phyloP scores from a whole-genome alignment of 257 asterid genomes.

The Nicotiana knightiana region DNA sequence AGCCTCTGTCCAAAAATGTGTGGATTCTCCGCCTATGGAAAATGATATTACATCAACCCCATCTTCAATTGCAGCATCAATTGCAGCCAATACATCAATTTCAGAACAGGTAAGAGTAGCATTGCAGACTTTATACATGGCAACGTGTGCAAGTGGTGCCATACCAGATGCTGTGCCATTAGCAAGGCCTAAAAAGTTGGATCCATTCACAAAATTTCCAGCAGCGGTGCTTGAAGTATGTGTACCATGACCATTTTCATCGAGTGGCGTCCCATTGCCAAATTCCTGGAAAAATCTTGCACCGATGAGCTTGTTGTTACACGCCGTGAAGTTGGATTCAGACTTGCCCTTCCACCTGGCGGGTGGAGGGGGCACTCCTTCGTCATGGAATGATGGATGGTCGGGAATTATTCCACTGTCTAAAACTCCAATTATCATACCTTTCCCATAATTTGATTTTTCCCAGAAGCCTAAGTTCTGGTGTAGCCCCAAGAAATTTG shows the following conservation, averaged over 20 bases:
- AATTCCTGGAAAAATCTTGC: conserved; percentile 16
- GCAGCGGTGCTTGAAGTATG: conserved; percentile 30
- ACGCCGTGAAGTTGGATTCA: background rate
- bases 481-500: conserved; percentile 15
- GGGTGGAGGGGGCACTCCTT: conserved; percentile 19
- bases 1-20: conserved; percentile 15
- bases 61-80: conserved; percentile 29
- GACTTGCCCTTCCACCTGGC: conserved; percentile 29
- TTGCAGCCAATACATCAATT: conserved; percentile 23
- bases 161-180: conserved; percentile 31
- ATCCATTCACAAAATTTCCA: conserved; percentile 22
- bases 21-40: conserved; percentile 16
- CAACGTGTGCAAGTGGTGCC: conserved; percentile 30
- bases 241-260: conserved; percentile 28
- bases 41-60: conserved; percentile 31
- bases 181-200: conserved; percentile 18
- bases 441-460: conserved; percentile 21
- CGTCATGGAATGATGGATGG: conserved; percentile 19
- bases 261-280: conserved; percentile 4
- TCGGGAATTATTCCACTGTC: conserved; percentile 25
- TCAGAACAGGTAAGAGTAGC: conserved; percentile 5
- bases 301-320: conserved; percentile 34
- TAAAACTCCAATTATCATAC: conserved; percentile 27
- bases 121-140: conserved; percentile 21
- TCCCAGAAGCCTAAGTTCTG: conserved; percentile 15